Conservation (phyloP, 768 basidiomycete species). For the Lactarius evosmus region DNA sequence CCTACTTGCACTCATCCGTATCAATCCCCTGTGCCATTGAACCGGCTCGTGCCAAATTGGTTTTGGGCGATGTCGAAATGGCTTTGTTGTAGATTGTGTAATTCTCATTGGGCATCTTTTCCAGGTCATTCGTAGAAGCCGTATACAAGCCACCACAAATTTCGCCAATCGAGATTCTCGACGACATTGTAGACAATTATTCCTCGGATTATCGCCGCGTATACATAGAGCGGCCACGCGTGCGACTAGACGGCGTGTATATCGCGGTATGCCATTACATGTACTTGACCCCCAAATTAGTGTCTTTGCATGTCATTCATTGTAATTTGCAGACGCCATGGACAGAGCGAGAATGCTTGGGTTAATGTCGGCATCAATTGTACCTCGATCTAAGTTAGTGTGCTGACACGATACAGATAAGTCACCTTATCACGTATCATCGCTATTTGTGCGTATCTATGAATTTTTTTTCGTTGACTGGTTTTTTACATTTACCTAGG, state of each 20-base stretch:
- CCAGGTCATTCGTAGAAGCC: constrained; percentile 57
- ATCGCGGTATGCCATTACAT: constrained; percentile 89
- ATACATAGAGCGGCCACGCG: constrained; percentile 79
- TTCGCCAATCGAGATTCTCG: constrained; percentile 46
- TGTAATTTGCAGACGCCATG: constrained; percentile 51
- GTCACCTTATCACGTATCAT: constrained; percentile 87
- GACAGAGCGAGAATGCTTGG: constrained; percentile 83
- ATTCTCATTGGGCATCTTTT: constrained; percentile 20
- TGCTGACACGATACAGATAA: constrained; percentile 48
- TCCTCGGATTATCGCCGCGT: constrained; percentile 69
- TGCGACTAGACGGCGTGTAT: constrained; percentile 86
- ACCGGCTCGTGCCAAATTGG: background rate
- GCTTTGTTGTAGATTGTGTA: background rate
- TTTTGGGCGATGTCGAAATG: background rate
- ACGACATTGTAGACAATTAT: constrained; percentile 44
- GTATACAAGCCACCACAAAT: constrained; percentile 80
- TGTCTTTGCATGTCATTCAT: constrained; percentile 17
- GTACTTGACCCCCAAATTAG: constrained; percentile 41
- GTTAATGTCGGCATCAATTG: constrained; percentile 58
- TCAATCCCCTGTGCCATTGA: constrained; percentile 2
- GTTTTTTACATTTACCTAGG: constrained; percentile 37
- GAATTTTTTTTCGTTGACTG: background rate
- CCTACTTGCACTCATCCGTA: background rate
- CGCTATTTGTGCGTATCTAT: constrained; percentile 70
- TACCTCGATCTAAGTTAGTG: constrained; percentile 6